A percentile compares a stretch with the other conserved stretches of the same genome.
These are phyloP conservation scores for Pichia sp. DNA, from an alignment of 1,139 yeast species.

Conservation along the genomic window DNA sequence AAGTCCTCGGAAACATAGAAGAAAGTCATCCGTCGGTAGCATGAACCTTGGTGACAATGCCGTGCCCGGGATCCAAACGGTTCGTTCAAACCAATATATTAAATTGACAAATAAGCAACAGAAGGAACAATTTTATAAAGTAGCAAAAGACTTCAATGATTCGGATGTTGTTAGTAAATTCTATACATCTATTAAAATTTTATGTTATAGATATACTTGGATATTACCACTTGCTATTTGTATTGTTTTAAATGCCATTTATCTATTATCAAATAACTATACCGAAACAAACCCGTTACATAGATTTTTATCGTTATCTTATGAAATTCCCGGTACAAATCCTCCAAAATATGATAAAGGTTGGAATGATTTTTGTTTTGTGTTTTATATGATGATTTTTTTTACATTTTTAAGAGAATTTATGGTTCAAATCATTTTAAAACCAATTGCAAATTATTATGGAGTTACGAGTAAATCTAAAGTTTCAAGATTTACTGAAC, in stretches of 20 bases:
- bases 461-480: conserved; percentile 57
- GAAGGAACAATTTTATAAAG: conserved; percentile 21
- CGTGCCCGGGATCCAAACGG: conserved; percentile 45
- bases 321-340: conserved; percentile 50
- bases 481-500: conserved; percentile 83
- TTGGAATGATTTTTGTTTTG: conserved; percentile 70
- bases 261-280: conserved; percentile 45
- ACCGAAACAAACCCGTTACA: conserved; percentile 56
- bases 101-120: conserved; percentile 35
- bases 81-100: conserved; percentile 36
- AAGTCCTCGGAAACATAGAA: conserved; percentile 16
- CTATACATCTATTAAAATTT: conserved; percentile 51
- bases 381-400: conserved; percentile 71
- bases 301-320: conserved; percentile 63
- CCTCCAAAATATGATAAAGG: conserved; percentile 72
- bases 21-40: conserved; percentile 54
- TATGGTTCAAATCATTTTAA: conserved; percentile 71
- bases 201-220: conserved; percentile 75
- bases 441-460: conserved; percentile 55
- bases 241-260: conserved; percentile 34
- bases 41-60: conserved; percentile 53
- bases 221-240: conserved; percentile 55
- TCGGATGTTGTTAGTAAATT: conserved; percentile 44
- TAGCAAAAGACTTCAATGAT: conserved; percentile 28
- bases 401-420: conserved; percentile 91